phyloP scores from a whole-genome alignment of 371 early-diverging fungal genomes.

The Blakeslea trispora region DNA sequence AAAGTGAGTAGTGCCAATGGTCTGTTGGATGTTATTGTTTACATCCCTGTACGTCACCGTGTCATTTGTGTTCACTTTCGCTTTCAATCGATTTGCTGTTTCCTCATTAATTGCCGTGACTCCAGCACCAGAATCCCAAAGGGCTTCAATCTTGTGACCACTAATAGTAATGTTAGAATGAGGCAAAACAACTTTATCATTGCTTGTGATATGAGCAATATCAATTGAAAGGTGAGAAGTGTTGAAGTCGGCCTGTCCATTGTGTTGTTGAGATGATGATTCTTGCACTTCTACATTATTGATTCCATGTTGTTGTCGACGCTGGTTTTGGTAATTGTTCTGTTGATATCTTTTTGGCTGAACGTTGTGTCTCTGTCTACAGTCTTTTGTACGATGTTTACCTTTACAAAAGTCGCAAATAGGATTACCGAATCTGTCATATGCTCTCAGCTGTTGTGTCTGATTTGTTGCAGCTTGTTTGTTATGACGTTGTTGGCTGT shows the following conservation, averaged over 20 bases:
- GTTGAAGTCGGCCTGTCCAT: background rate
- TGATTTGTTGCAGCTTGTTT: background rate
- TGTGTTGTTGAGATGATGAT: background rate
- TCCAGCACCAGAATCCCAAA: constrained; percentile 14
- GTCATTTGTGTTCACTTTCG: too few species aligned
- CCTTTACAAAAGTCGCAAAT: constrained; percentile 9
- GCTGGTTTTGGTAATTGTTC: background rate
- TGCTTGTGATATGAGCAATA: constrained; percentile 7
- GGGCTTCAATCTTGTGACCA: background rate
- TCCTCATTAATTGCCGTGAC: background rate
- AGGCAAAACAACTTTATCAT: background rate
- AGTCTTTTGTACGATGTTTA: constrained; percentile 8
- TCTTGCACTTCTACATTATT: background rate
- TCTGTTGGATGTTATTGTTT: constrained; percentile 8
- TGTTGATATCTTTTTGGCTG: background rate
- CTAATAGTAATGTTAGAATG: too few species aligned
- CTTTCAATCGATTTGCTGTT: background rate
- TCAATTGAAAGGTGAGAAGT: constrained; percentile 1
- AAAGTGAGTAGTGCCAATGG: constrained; percentile 4
- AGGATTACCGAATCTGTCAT: constrained; percentile 11
- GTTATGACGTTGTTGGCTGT: background rate
- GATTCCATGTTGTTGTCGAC: background rate
- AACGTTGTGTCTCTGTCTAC: background rate
- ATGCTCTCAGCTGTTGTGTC: constrained; percentile 5
- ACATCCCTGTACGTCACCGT: constrained; percentile 5